A percentile compares a stretch with the other conserved stretches of the same genome.
Evolutionary conservation across 1,284 basidiomycete genomes (phyloP).

Genomic region (Marasmius oreades): DNA sequence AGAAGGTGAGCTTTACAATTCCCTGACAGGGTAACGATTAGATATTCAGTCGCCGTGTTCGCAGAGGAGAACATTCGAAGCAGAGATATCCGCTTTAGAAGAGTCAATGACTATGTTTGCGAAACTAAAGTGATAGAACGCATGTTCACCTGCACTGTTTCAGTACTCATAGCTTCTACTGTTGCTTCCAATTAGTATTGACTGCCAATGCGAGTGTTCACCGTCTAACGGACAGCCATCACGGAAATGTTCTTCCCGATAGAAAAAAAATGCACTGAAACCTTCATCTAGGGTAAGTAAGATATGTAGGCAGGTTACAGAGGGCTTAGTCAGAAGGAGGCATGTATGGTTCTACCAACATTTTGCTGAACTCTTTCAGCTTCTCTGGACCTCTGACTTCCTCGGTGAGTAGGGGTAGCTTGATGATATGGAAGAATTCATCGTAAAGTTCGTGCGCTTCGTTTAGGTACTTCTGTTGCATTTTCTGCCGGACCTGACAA

Average conservation of each 20-base stretch:
- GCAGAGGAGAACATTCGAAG: conserved; percentile 62
- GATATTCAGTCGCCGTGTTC: conserved; percentile 7
- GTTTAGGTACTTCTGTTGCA: conserved; percentile 96
- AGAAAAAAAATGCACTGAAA: no score
- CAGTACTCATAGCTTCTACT: no score
- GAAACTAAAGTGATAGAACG: conserved; percentile 33
- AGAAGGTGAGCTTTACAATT: conserved; percentile 56
- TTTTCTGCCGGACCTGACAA: conserved; percentile 90
- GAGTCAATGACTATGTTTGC: conserved; percentile 60
- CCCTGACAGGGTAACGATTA: conserved; percentile 18
- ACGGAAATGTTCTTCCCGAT: no score
- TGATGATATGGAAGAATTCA: conserved; percentile 95
- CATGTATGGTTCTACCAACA: conserved; percentile 69
- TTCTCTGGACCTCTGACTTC: conserved; percentile 95
- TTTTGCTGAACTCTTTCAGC: conserved; percentile 86
- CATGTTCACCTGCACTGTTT: no score
- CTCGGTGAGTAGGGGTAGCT: conserved; percentile 91
- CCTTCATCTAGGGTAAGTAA: no score
- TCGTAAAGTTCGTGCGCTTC: conserved; percentile 75
- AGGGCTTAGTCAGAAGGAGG: conserved; percentile 20
- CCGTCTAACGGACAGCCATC: no score
- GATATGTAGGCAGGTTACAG: no score
- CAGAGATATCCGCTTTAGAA: conserved; percentile 59
- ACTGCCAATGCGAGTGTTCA: no score
- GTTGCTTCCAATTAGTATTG: no score